Conservation (phyloP, 2,329 filamentous ascomycete genomes). For the Coniella lustricola region DNA sequence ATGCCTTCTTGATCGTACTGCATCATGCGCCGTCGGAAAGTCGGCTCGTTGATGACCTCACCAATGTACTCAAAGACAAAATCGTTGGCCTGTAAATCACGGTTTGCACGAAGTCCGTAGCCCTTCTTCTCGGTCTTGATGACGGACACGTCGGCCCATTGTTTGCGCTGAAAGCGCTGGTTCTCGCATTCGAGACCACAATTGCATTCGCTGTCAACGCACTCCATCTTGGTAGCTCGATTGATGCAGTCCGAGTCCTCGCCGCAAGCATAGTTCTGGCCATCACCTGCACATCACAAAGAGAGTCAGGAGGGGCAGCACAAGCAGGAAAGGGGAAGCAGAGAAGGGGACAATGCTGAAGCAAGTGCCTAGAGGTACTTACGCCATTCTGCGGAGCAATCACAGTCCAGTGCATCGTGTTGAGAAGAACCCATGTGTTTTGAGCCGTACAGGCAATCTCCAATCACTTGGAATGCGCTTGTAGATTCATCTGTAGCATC, state of each 20-base stretch:
- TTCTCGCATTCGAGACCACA: constrained; percentile 88
- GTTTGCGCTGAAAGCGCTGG: constrained; percentile 83
- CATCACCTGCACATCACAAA: constrained; percentile 39
- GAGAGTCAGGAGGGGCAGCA: constrained; percentile 12
- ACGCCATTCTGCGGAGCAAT: constrained; percentile 94
- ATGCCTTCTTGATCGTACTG: constrained; percentile 95
- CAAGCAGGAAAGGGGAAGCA: constrained; percentile 17
- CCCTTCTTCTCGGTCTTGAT: constrained; percentile 99
- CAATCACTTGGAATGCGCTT: constrained; percentile 70
- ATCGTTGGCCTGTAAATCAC: constrained; percentile 70
- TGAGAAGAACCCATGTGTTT: constrained; percentile 89
- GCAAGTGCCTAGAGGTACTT: constrained; percentile 36
- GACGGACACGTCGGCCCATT: constrained; percentile 86
- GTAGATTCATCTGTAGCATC: constrained; percentile 73
- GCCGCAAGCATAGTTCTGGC: constrained; percentile 77
- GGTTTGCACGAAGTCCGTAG: constrained; percentile 79
- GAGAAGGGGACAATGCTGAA: constrained; percentile 14
- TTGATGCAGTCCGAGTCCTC: constrained; percentile 99
- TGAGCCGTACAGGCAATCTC: constrained; percentile 82
- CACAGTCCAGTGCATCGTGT: constrained; percentile 85
- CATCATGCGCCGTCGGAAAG: constrained; percentile 82
- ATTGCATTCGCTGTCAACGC: constrained; percentile 71
- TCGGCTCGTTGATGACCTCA: constrained; percentile 90
- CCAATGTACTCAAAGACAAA: constrained; percentile 99
- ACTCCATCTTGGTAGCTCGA: constrained; percentile 96